A percentile compares a stretch with the other conserved stretches of the same genome.
Evolutionary conservation across 208 protist species (phyloP).

Genomic region (Leishmania arabica): DNA sequence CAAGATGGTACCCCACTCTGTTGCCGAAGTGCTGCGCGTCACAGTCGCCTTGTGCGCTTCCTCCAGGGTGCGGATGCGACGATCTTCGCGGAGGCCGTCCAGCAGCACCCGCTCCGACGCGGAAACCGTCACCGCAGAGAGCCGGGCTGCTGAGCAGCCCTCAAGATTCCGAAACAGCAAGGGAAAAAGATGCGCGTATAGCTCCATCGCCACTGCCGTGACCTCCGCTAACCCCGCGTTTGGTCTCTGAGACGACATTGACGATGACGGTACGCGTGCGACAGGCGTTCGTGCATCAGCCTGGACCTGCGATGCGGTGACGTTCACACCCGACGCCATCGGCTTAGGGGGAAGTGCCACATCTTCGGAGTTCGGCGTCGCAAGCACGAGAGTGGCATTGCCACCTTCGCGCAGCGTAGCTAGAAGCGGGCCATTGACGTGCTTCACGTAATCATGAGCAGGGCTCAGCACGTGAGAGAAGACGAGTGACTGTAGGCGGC

Average conservation of each 20-base stretch:
- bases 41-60: conserved; percentile 38
- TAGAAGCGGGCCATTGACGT: conserved; percentile 62
- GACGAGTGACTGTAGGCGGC: conserved; percentile 42
- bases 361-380: conserved; percentile 45
- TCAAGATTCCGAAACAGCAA: conserved; percentile 56
- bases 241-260: neutral
- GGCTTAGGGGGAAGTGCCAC: neutral
- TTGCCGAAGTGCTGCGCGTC: conserved; percentile 30
- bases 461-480: conserved; percentile 72
- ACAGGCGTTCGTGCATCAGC: neutral
- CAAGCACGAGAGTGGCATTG: conserved; percentile 52
- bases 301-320: neutral
- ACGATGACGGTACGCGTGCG: neutral
- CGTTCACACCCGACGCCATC: neutral
- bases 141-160: conserved; percentile 30
- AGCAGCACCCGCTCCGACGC: conserved; percentile 46
- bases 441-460: conserved; percentile 59
- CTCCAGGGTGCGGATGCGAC: conserved; percentile 33
- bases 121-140: conserved; percentile 55
- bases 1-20: conserved; percentile 57
- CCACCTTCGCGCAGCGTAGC: conserved; percentile 38
- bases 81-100: conserved; percentile 48
- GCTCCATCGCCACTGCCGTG: conserved; percentile 45
- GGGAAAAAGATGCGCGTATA: conserved; percentile 55
- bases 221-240: conserved; percentile 11